phyloP scores from a whole-genome alignment of 2,329 filamentous ascomycete species.

The Epichloe baconii region DNA sequence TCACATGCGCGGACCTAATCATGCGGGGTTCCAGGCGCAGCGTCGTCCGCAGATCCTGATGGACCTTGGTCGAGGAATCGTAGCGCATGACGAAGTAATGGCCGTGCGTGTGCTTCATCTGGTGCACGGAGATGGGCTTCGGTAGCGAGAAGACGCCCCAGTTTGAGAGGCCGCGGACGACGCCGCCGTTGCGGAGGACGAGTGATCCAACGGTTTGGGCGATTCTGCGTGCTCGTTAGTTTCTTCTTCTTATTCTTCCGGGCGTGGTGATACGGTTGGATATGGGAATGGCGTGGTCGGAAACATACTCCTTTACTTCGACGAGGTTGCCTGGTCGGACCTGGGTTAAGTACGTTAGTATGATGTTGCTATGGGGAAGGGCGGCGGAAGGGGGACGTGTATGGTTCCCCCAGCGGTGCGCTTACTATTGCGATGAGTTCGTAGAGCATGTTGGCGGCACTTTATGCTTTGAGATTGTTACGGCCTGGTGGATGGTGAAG shows the following conservation, averaged over 20 bases:
- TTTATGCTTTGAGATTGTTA: slow-evolving; percentile 10
- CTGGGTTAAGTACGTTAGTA: slow-evolving; percentile 31
- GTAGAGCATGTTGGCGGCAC: slow-evolving; percentile 65
- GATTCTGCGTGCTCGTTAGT: slow-evolving; percentile 46
- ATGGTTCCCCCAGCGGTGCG: slow-evolving; percentile 7
- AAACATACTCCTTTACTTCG: slow-evolving; percentile 86
- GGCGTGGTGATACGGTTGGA: too few relatives aligned
- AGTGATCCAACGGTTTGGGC: slow-evolving; percentile 72
- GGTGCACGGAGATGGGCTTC: slow-evolving; percentile 63
- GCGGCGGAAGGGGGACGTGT: background rate
- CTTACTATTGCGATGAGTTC: slow-evolving; percentile 91
- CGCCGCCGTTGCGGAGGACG: slow-evolving; percentile 71
- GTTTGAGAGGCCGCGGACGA: slow-evolving; percentile 84
- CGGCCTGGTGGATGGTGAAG: slow-evolving; percentile 7
- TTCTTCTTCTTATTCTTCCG: too few relatives aligned
- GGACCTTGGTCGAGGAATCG: slow-evolving; percentile 61
- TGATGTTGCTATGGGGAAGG: background rate
- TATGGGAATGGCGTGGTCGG: slow-evolving; percentile 4
- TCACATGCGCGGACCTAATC: slow-evolving; percentile 77
- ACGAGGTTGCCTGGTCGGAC: slow-evolving; percentile 79
- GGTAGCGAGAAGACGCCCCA: slow-evolving; percentile 90
- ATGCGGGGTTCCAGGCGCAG: slow-evolving; percentile 79
- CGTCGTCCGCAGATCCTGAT: slow-evolving; percentile 61
- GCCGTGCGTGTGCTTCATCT: slow-evolving; percentile 69
- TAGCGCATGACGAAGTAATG: slow-evolving; percentile 99